Conservation (phyloP, 2,329 filamentous ascomycete genomes). For the Penicillium italicum region DNA sequence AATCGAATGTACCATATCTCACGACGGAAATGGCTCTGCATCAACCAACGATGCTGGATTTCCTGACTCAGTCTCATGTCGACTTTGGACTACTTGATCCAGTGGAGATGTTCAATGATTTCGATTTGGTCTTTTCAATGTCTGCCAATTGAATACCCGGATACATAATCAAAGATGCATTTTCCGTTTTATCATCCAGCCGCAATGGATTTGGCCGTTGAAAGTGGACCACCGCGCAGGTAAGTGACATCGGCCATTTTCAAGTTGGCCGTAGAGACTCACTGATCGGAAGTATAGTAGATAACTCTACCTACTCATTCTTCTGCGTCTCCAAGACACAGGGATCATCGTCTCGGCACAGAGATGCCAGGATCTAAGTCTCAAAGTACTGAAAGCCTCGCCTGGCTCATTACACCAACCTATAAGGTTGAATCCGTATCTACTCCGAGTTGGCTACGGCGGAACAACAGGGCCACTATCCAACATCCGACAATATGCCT, state of each 20-base stretch:
- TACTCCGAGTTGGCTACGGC: slow-evolving; percentile 42
- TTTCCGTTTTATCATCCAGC: background rate
- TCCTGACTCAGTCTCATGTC: slow-evolving; percentile 7
- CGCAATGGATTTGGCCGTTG: background rate
- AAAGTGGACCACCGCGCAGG: background rate
- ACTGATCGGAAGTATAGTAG: background rate
- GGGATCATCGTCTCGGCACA: slow-evolving; percentile 5
- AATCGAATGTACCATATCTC: slow-evolving; percentile 5
- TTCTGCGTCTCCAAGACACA: slow-evolving; percentile 11
- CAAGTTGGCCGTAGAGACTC: background rate
- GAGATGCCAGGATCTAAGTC: slow-evolving; percentile 20
- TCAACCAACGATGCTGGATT: slow-evolving; percentile 13
- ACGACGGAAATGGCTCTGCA: slow-evolving; percentile 15
- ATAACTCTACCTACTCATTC: slow-evolving; percentile 6
- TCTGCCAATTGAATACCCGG: background rate
- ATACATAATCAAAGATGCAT: background rate
- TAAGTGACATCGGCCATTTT: background rate
- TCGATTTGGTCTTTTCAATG: slow-evolving; percentile 3
- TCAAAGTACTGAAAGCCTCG: slow-evolving; percentile 28
- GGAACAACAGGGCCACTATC: slow-evolving; percentile 30
- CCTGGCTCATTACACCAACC: slow-evolving; percentile 31
- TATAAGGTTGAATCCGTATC: slow-evolving; percentile 28
- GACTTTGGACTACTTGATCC: slow-evolving; percentile 12
- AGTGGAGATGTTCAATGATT: slow-evolving; percentile 10
- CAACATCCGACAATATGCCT: slow-evolving; percentile 56